A percentile compares a stretch with the other conserved stretches of the same genome.
Evolutionary conservation across 306 rosid species (phyloP).

Genomic region (Begonia fuchsioides): DNA sequence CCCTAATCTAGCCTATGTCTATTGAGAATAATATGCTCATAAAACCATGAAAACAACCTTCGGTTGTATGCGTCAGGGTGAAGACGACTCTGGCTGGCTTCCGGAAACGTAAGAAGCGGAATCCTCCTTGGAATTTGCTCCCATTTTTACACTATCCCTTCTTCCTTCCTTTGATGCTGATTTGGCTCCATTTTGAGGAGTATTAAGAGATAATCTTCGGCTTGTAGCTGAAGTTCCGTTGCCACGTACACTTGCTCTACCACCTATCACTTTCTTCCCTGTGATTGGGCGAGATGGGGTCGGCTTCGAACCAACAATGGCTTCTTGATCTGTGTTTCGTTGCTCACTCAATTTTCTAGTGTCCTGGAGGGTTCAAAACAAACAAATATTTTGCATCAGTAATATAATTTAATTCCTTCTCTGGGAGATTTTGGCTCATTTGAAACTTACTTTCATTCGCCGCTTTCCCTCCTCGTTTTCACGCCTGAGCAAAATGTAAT

Average conservation of each 20-base stretch:
- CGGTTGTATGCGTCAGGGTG: no score
- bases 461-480: slow-evolving; percentile 96
- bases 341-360: slow-evolving; percentile 66
- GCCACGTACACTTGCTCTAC: no score
- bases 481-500: slow-evolving; percentile 94
- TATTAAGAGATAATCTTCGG: slow-evolving; percentile 67
- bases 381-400: no score
- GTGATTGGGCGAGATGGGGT: slow-evolving; percentile 71
- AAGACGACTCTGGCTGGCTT: slow-evolving; percentile 40
- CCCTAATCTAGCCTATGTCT: no score
- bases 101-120: slow-evolving; percentile 68
- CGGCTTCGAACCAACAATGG: slow-evolving; percentile 59
- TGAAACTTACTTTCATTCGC: slow-evolving; percentile 71
- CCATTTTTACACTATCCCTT: slow-evolving; percentile 43
- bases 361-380: slow-evolving; percentile 27
- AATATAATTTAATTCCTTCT: no score
- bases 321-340: slow-evolving; percentile 65
- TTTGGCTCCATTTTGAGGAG: slow-evolving; percentile 69
- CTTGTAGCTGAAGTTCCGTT: no score
- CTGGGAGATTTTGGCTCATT: no score
- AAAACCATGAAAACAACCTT: no score
- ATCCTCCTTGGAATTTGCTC: slow-evolving; percentile 68
- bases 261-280: slow-evolving; percentile 56
- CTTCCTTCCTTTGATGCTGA: slow-evolving; percentile 53
- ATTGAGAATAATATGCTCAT: no score